Evolutionary conservation across 169 alveolate species (phyloP).

Genomic region (Cryptosporidium ryanae): DNA sequence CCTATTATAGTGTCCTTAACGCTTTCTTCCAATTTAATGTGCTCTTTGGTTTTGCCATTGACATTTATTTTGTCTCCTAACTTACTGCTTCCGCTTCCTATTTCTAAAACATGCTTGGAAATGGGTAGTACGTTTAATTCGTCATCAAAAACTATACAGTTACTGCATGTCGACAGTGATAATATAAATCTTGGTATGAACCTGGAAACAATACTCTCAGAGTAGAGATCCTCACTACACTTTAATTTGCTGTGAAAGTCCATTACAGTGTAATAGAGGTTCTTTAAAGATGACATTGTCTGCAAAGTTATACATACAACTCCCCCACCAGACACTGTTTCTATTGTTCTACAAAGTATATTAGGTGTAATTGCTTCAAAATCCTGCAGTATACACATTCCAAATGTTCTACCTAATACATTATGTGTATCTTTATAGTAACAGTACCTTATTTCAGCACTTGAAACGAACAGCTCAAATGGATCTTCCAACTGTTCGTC

Average conservation of each 20-base stretch:
- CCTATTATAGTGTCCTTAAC: conserved; percentile 74
- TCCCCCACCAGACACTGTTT: conserved; percentile 99
- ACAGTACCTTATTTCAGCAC: conserved; percentile 96
- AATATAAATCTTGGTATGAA: conserved; percentile 79
- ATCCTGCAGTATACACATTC: conserved; percentile 97
- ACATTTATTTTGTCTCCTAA: neutral
- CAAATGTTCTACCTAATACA: conserved; percentile 95
- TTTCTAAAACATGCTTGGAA: conserved; percentile 80
- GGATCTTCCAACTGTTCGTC: conserved; percentile 96
- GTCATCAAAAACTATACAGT: conserved; percentile 97
- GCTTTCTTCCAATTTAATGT: conserved; percentile 38
- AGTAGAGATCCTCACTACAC: conserved; percentile 43
- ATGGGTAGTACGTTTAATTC: conserved; percentile 98
- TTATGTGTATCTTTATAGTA: conserved; percentile 96
- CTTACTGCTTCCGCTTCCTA: conserved; percentile 18
- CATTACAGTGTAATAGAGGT: conserved; percentile 91
- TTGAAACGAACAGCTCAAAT: conserved; percentile 93
- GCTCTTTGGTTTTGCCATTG: conserved; percentile 19
- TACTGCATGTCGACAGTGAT: conserved; percentile 86
- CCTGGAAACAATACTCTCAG: conserved; percentile 47
- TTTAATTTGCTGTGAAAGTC: conserved; percentile 93
- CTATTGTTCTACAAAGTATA: conserved; percentile 98
- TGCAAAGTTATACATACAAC: conserved; percentile 89
- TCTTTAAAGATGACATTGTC: conserved; percentile 87
- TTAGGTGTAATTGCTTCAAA: conserved; percentile 99